Percentiles rank a stretch among this genome's conserved stretches.
These are phyloP conservation scores for Starmerella vitae DNA, from an alignment of 805 yeast genomes.

Conservation along the genomic window DNA sequence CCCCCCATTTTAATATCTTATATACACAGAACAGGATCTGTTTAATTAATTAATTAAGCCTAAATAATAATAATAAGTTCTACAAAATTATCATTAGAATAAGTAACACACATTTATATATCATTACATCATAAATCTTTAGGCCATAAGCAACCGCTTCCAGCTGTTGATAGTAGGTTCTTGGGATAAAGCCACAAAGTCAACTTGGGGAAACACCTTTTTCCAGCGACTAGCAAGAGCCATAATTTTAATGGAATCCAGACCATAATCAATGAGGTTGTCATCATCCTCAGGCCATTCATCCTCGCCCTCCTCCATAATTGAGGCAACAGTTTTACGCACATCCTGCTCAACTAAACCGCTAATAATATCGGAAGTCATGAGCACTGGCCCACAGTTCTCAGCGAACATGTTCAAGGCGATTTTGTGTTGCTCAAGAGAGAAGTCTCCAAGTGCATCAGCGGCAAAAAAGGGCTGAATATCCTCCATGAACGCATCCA, in stretches of 20 bases:
- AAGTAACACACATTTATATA: too few relatives aligned
- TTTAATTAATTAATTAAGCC: background rate
- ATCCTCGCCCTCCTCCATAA: conserved; percentile 7
- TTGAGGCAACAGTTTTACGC: background rate
- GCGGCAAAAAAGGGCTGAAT: conserved; percentile 14
- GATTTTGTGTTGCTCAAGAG: conserved; percentile 6
- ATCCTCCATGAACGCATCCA: conserved; percentile 15
- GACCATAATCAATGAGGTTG: conserved; percentile 12
- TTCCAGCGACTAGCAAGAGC: conserved; percentile 14
- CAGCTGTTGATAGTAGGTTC: conserved; percentile 10
- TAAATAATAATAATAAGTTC: background rate
- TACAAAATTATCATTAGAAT: background rate
- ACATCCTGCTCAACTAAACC: conserved; percentile 6
- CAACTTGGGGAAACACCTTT: conserved; percentile 6
- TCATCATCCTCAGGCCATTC: conserved; percentile 17
- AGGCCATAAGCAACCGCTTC: conserved; percentile 4
- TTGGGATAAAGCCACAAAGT: conserved; percentile 12
- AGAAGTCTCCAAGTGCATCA: conserved; percentile 12
- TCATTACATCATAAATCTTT: background rate
- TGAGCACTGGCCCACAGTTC: conserved; percentile 4
- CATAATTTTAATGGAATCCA: conserved; percentile 15
- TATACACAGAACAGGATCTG: background rate
- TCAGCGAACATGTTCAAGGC: conserved; percentile 8
- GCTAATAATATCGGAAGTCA: background rate
- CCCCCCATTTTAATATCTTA: background rate